phyloP scores from a whole-genome alignment of 306 rosid genomes.

The Quercus mongolica region DNA sequence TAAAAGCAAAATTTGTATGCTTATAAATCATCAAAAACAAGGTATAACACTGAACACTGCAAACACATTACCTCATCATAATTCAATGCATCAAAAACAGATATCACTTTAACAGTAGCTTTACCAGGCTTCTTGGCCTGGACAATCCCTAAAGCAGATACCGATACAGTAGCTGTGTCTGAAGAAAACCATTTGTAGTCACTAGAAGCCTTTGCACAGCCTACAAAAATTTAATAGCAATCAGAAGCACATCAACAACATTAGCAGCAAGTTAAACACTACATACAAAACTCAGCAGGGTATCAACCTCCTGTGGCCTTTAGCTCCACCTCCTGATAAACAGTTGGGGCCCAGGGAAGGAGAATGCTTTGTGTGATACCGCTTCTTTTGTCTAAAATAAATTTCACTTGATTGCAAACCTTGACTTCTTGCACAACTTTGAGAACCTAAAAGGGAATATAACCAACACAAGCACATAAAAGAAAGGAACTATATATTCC shows the following conservation, averaged over 20 bases:
- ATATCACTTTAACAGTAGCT: conserved; percentile 76
- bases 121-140: conserved; percentile 90
- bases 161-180: conserved; percentile 57
- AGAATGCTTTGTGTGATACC: conserved; percentile 38
- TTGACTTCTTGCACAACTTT: conserved; percentile 62
- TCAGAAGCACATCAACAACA: conserved; percentile 18
- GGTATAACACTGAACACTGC: not conserved
- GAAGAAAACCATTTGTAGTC: conserved; percentile 90
- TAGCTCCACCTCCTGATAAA: conserved; percentile 78
- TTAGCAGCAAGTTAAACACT: conserved; percentile 13
- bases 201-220: conserved; percentile 71
- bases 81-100: conserved; percentile 66
- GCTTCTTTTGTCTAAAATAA: conserved; percentile 46
- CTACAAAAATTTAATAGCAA: conserved; percentile 32
- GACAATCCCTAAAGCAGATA: conserved; percentile 75
- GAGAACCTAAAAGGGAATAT: conserved; percentile 39
- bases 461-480: not conserved
- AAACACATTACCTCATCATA: conserved; percentile 72
- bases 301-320: conserved; percentile 78
- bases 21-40: not conserved
- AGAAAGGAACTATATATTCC: not conserved
- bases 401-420: conserved; percentile 71
- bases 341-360: conserved; percentile 83
- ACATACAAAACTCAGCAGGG: conserved; percentile 24
- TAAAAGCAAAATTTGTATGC: not conserved